A percentile compares a stretch with the other conserved stretches of the same genome.
Conservation (phyloP, 495 filamentous ascomycete species). For the Hypomontagnella monticulosa region DNA sequence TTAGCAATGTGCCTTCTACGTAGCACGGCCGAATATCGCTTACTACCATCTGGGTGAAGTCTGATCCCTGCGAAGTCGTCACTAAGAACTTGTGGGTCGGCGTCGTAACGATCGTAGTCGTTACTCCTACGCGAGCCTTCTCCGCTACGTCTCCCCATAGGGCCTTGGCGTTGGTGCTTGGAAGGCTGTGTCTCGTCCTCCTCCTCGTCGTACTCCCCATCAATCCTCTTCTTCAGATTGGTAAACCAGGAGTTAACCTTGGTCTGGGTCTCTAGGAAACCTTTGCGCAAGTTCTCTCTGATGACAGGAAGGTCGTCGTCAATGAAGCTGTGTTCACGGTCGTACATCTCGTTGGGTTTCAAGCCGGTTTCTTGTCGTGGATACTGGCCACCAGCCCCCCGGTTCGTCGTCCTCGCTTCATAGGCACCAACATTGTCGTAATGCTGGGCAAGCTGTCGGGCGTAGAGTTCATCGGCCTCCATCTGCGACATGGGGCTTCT, state of each 20-base stretch:
- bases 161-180: constrained; percentile 46
- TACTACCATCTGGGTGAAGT: constrained; percentile 75
- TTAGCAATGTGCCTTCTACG: constrained; percentile 20
- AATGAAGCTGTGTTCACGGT: constrained; percentile 80
- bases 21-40: constrained; percentile 55
- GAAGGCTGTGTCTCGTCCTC: constrained; percentile 60
- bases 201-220: constrained; percentile 77
- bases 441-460: constrained; percentile 91
- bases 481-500: constrained; percentile 78
- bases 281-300: constrained; percentile 90
- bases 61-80: constrained; percentile 94
- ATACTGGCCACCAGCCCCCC: constrained; percentile 48
- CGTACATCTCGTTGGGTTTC: constrained; percentile 61
- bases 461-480: constrained; percentile 91
- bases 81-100: constrained; percentile 87
- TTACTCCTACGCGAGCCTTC: constrained; percentile 71
- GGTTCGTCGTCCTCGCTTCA: constrained; percentile 59
- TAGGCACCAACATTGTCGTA: constrained; percentile 72
- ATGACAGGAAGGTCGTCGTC: constrained; percentile 97
- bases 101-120: constrained; percentile 91
- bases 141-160: constrained; percentile 47
- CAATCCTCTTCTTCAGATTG: constrained; percentile 87
- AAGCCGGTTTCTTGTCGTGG: constrained; percentile 58
- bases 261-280: constrained; percentile 91
- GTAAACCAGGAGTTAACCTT: constrained; percentile 94